Percentiles rank a stretch among this genome's conserved stretches.
Conservation (phyloP, 2,329 filamentous ascomycete species). For the Pseudogymnoascus pannorum region DNA sequence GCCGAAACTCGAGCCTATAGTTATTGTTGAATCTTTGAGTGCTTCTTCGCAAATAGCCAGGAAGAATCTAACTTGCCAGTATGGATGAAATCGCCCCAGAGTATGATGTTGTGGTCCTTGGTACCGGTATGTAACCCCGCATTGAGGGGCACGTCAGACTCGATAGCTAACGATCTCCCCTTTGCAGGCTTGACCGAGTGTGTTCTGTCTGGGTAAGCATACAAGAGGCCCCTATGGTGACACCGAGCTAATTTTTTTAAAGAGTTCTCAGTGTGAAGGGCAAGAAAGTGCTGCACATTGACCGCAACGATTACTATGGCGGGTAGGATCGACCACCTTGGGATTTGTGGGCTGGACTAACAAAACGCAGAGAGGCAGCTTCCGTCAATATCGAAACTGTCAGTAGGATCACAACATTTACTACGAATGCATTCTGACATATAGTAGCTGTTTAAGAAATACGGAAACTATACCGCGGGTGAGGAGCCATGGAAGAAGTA, state of each 20-base stretch:
- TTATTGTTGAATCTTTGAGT: background rate
- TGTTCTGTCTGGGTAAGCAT: slow-evolving; percentile 84
- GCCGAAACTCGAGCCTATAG: slow-evolving; percentile 1
- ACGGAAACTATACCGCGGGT: slow-evolving; percentile 70
- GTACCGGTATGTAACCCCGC: slow-evolving; percentile 68
- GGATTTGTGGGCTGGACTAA: slow-evolving; percentile 20
- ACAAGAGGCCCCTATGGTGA: background rate
- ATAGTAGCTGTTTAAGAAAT: slow-evolving; percentile 85
- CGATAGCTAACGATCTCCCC: slow-evolving; percentile 24
- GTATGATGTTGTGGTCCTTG: slow-evolving; percentile 97
- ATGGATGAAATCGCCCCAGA: slow-evolving; percentile 99
- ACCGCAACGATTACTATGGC: slow-evolving; percentile 97
- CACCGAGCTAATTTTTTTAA: slow-evolving; percentile 20
- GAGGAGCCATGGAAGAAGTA: slow-evolving; percentile 98
- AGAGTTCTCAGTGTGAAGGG: slow-evolving; percentile 97
- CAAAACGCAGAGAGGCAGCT: slow-evolving; percentile 68
- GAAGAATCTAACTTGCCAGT: slow-evolving; percentile 25
- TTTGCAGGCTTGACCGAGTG: slow-evolving; percentile 86
- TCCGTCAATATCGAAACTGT: slow-evolving; percentile 95
- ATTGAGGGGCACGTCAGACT: slow-evolving; percentile 17
- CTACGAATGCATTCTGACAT: slow-evolving; percentile 27
- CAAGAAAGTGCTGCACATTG: slow-evolving; percentile 98
- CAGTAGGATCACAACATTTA: slow-evolving; percentile 30
- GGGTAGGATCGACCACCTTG: slow-evolving; percentile 54
- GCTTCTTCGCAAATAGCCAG: background rate